phyloP scores from a whole-genome alignment of 2,329 filamentous ascomycete genomes.

The Exophiala alcalophila region DNA sequence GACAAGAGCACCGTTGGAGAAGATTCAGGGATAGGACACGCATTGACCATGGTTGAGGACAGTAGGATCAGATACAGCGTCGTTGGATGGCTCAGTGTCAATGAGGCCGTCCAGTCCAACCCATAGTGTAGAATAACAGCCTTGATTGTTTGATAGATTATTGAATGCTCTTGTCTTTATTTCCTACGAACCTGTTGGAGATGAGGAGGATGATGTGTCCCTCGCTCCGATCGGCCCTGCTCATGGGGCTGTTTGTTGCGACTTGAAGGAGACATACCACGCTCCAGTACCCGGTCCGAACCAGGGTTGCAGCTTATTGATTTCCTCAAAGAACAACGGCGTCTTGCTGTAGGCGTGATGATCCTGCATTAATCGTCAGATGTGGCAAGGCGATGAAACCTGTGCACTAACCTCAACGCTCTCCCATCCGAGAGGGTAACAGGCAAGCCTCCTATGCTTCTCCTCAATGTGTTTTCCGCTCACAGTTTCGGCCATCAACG shows the following conservation, averaged over 20 bases:
- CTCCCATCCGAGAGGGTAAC: constrained; percentile 17
- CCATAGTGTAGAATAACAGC: too few species aligned
- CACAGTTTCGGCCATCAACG: not conserved
- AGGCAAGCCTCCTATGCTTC: not conserved
- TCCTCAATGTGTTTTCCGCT: not conserved
- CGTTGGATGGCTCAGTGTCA: too few species aligned
- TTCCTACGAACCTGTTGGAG: too few species aligned
- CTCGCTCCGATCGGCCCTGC: too few species aligned
- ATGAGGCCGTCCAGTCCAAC: too few species aligned
- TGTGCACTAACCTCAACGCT: constrained; percentile 11
- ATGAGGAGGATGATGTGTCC: too few species aligned
- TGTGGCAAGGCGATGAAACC: not conserved
- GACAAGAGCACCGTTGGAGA: constrained; percentile 13
- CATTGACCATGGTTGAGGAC: not conserved
- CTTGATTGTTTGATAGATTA: too few species aligned
- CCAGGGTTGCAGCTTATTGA: constrained; percentile 13
- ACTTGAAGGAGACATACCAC: constrained; percentile 14
- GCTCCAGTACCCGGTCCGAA: constrained; percentile 15
- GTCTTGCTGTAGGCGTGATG: constrained; percentile 10
- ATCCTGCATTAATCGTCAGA: constrained; percentile 6
- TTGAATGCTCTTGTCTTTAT: too few species aligned
- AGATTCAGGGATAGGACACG: constrained; percentile 14
- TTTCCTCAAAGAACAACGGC: constrained; percentile 11
- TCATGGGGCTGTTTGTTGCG: too few species aligned
- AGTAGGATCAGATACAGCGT: not conserved